Evolutionary conservation across 176 grass and related monocot species (phyloP).

Genomic region (Oryza officinalis): DNA sequence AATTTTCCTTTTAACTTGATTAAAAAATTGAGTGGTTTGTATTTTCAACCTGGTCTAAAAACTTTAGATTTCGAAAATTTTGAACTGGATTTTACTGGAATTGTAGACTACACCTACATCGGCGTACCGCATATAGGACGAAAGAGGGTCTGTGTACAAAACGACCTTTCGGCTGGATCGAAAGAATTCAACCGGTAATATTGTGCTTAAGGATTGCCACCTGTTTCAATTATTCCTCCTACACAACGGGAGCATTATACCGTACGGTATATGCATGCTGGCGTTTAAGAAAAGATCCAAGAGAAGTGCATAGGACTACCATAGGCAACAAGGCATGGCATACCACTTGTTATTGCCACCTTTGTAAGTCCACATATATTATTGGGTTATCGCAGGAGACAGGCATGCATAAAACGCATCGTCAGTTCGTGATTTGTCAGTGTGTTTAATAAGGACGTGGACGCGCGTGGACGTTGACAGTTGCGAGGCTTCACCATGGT

Average conservation of each 20-base stretch:
- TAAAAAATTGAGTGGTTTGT: too few relatives aligned
- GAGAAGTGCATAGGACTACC: neutral
- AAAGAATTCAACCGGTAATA: neutral
- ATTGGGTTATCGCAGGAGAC: neutral
- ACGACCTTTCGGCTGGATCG: neutral
- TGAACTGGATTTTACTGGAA: too few relatives aligned
- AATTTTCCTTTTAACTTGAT: too few relatives aligned
- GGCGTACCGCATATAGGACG: too few relatives aligned
- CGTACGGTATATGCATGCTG: neutral
- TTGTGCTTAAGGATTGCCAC: neutral
- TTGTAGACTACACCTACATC: too few relatives aligned
- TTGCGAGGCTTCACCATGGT: neutral
- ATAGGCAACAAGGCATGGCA: neutral
- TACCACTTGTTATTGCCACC: neutral
- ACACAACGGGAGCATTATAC: neutral
- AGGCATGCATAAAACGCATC: slow-evolving; percentile 10
- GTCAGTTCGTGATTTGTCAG: neutral
- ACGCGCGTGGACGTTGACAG: neutral
- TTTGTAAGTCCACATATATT: neutral
- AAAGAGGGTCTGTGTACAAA: too few relatives aligned
- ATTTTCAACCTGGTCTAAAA: too few relatives aligned
- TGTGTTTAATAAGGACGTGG: neutral
- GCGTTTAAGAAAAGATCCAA: neutral
- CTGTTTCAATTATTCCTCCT: neutral
- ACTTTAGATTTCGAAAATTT: too few relatives aligned